Evolutionary conservation across 1,139 yeast species (phyloP).

Genomic region (Scheffersomyces titani): DNA sequence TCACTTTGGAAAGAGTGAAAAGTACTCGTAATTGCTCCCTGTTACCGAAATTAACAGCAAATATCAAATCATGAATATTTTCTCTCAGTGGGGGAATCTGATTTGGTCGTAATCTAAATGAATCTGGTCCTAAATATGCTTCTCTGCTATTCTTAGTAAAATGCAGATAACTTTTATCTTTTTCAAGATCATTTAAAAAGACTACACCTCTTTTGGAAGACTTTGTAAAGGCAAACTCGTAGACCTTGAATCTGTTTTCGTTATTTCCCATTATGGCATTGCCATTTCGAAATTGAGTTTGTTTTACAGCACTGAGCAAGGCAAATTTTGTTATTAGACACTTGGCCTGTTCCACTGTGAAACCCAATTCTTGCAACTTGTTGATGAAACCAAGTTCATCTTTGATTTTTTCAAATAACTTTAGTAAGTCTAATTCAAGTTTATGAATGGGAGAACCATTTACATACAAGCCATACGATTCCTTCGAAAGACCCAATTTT

Average conservation of each 20-base stretch:
- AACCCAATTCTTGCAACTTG: conserved; percentile 34
- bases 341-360: conserved; percentile 36
- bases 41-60: conserved; percentile 66
- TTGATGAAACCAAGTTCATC: conserved; percentile 37
- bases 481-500: conserved; percentile 33
- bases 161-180: conserved; percentile 54
- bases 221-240: conserved; percentile 33
- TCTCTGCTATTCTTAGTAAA: conserved; percentile 47
- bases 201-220: conserved; percentile 49
- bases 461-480: conserved; percentile 55
- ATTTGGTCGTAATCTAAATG: conserved; percentile 38
- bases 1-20: conserved; percentile 49
- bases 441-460: conserved; percentile 60
- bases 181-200: conserved; percentile 77
- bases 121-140: conserved; percentile 31
- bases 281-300: conserved; percentile 37
- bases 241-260: conserved; percentile 40
- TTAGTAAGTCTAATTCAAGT: conserved; percentile 45
- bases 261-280: conserved; percentile 35
- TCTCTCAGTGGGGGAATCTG: conserved; percentile 70
- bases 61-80: conserved; percentile 74
- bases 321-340: conserved; percentile 48
- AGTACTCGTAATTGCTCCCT: conserved; percentile 48
- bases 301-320: conserved; percentile 34
- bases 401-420: conserved; percentile 33